Evolutionary conservation across 768 basidiomycete species (phyloP).

Genomic region (Trametes cubensis): DNA sequence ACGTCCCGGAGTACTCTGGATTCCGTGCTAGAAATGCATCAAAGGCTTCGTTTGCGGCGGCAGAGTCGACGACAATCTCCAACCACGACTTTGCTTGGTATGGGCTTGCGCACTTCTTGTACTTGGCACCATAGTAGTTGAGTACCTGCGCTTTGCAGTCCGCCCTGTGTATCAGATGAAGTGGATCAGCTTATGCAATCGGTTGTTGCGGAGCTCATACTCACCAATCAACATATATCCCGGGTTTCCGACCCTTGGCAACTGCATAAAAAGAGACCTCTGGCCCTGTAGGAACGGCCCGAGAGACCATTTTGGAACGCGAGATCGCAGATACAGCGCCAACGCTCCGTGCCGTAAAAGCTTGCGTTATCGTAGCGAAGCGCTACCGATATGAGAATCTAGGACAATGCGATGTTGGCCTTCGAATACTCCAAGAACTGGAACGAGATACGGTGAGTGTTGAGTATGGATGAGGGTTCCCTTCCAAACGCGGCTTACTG

Average conservation of each 20-base stretch:
- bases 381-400: too few relatives aligned
- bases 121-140: constrained; percentile 59
- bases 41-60: neutral
- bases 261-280: constrained; percentile 16
- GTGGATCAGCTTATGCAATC: too few relatives aligned
- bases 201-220: neutral
- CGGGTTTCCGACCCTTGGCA: constrained; percentile 16
- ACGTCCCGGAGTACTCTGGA: neutral
- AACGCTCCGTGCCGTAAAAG: too few relatives aligned
- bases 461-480: too few relatives aligned
- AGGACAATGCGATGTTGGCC: too few relatives aligned
- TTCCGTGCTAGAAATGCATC: neutral
- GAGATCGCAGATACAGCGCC: too few relatives aligned
- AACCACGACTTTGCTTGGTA: constrained; percentile 64
- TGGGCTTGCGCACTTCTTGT: constrained; percentile 64
- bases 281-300: neutral
- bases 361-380: too few relatives aligned
- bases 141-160: constrained; percentile 75
- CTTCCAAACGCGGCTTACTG: too few relatives aligned
- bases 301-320: neutral
- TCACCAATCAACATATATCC: constrained; percentile 16
- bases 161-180: constrained; percentile 45
- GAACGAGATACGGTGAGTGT: too few relatives aligned
- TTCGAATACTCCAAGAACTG: too few relatives aligned
- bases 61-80: constrained; percentile 8